Percentiles rank a stretch among this genome's conserved stretches.
phyloP scores from a whole-genome alignment of 2,329 filamentous ascomycete genomes.

The Eurotiales sp. region DNA sequence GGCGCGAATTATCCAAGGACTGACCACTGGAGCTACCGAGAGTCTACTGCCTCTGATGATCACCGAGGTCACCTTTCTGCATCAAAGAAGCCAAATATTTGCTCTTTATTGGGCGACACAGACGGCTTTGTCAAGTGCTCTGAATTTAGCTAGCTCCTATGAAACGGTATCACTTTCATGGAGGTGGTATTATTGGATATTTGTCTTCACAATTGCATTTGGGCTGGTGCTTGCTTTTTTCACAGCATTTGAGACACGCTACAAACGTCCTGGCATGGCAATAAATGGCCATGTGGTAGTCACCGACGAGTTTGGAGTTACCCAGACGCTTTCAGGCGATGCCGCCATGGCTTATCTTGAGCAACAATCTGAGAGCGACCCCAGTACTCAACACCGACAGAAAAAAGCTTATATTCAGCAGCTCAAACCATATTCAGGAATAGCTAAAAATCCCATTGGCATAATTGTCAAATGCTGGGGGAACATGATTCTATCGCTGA shows the following conservation, averaged over 20 bases:
- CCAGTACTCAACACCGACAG: too few species aligned
- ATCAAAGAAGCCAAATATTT: constrained; percentile 35
- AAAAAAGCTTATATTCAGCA: constrained; percentile 25
- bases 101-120: constrained; percentile 40
- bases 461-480: too few species aligned
- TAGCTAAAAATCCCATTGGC: constrained; percentile 12
- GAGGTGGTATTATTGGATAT: constrained; percentile 44
- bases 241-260: constrained; percentile 40
- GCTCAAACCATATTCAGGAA: constrained; percentile 25
- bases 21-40: constrained; percentile 38
- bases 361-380: too few species aligned
- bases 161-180: constrained; percentile 33
- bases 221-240: constrained; percentile 38
- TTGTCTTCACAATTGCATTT: constrained; percentile 31
- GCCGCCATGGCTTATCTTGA: constrained; percentile 24
- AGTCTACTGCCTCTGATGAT: constrained; percentile 41
- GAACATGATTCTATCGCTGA: too few species aligned
- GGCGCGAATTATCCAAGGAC: constrained; percentile 33
- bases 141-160: constrained; percentile 36
- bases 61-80: constrained; percentile 39
- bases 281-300: constrained; percentile 33
- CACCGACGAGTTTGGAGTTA: constrained; percentile 40
- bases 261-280: constrained; percentile 30
- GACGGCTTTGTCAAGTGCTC: constrained; percentile 28
- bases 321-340: constrained; percentile 28